These are phyloP conservation scores for Amylocystis lapponica DNA, from an alignment of 768 basidiomycete species.

Conservation along the genomic window DNA sequence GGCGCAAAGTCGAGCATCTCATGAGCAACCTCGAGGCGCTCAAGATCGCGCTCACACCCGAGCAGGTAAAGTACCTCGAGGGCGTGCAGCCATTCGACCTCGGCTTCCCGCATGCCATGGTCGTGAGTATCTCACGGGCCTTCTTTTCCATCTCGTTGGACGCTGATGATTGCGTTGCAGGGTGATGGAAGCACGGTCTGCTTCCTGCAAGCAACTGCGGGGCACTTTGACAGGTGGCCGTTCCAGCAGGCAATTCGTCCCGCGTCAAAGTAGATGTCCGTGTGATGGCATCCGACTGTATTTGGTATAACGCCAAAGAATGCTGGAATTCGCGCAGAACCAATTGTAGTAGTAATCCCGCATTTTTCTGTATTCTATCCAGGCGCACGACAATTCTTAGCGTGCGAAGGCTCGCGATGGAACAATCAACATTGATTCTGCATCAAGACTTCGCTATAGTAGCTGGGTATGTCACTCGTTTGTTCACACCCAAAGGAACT, in stretches of 20 bases:
- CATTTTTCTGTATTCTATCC: too few species aligned
- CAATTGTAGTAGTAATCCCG: too few species aligned
- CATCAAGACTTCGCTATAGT: too few species aligned
- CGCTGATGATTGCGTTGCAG: not conserved
- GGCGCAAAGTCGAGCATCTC: conserved; percentile 15
- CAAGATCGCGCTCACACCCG: conserved; percentile 10
- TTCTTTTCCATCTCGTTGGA: too few species aligned
- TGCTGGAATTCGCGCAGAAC: too few species aligned
- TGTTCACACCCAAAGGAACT: too few species aligned
- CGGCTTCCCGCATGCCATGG: conserved; percentile 15
- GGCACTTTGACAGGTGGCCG: conserved; percentile 17
- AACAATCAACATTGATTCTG: too few species aligned
- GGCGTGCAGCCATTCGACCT: conserved; percentile 15
- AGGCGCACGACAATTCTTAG: too few species aligned
- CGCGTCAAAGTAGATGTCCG: not conserved
- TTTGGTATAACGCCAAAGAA: too few species aligned
- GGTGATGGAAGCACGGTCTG: not conserved
- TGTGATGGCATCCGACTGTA: too few species aligned
- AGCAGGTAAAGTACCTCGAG: conserved; percentile 19
- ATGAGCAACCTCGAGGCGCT: conserved; percentile 14
- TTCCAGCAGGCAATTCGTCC: conserved; percentile 14
- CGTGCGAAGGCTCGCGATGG: too few species aligned
- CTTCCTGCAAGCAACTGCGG: conserved; percentile 4
- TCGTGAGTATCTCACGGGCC: conserved; percentile 1
- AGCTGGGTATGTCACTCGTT: too few species aligned